Evolutionary conservation across 2,329 filamentous ascomycete species (phyloP).

Genomic region (Sporothrix mexicana): DNA sequence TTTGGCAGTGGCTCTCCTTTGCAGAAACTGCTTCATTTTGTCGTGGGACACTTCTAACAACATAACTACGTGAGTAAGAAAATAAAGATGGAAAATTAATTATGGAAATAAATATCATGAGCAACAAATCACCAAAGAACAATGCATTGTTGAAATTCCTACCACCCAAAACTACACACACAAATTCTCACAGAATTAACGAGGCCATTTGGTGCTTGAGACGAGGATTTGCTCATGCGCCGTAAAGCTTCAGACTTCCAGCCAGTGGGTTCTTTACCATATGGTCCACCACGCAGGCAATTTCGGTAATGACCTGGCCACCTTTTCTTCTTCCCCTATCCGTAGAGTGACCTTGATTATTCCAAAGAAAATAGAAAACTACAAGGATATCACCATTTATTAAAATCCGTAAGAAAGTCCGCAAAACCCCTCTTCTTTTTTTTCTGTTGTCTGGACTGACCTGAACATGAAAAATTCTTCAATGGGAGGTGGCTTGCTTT

Average conservation of each 20-base stretch:
- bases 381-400: too few relatives aligned
- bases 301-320: neutral
- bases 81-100: too few relatives aligned
- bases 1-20: too few relatives aligned
- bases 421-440: too few relatives aligned
- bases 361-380: too few relatives aligned
- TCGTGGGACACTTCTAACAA: too few relatives aligned
- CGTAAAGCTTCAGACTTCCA: neutral
- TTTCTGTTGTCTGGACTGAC: neutral
- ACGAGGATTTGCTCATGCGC: neutral
- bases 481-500: neutral
- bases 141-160: neutral
- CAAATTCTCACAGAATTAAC: neutral
- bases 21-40: too few relatives aligned
- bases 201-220: slow-evolving; percentile 1
- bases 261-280: neutral
- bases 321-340: neutral
- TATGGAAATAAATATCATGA: too few relatives aligned
- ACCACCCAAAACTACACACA: neutral
- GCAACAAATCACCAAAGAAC: too few relatives aligned
- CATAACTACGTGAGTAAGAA: too few relatives aligned
- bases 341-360: neutral
- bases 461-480: neutral
- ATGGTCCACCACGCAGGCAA: neutral
- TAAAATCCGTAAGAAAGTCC: too few relatives aligned